phyloP scores from a whole-genome alignment of 164 flowering plant genomes.

The Kalanchoe fedtschenkoi region DNA sequence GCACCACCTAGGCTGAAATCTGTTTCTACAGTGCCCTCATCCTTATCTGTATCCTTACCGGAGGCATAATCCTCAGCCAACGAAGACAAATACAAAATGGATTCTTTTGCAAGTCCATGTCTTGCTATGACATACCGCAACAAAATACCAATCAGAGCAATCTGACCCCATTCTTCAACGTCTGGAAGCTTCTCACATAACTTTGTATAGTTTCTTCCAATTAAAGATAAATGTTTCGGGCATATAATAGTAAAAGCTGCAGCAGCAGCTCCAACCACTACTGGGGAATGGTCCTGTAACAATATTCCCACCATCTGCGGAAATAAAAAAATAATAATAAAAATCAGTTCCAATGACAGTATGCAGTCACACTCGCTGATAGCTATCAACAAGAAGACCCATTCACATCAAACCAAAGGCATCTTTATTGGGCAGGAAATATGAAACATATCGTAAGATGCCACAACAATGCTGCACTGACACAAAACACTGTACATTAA shows the following conservation, averaged over 20 bases:
- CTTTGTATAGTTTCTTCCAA: constrained; percentile 57
- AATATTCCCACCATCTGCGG: constrained; percentile 75
- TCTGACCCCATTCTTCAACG: constrained; percentile 99
- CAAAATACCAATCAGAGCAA: constrained; percentile 69
- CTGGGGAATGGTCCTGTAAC: constrained; percentile 78
- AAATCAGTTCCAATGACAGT: not conserved
- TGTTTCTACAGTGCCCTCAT: constrained; percentile 9
- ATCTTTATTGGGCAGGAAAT: not conserved
- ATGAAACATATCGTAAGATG: not conserved
- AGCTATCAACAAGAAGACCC: not conserved
- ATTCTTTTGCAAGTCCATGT: constrained; percentile 79
- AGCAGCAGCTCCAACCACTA: constrained; percentile 97
- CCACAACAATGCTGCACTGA: no score
- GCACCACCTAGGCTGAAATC: not conserved
- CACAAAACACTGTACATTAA: not conserved
- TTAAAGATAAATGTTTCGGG: constrained; percentile 60
- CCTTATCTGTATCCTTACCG: constrained; percentile 15
- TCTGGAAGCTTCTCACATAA: constrained; percentile 91
- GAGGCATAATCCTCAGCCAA: constrained; percentile 21
- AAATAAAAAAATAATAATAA: constrained; percentile 3
- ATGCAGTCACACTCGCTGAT: not conserved
- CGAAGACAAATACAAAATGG: constrained; percentile 44
- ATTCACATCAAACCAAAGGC: not conserved
- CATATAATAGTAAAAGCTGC: constrained; percentile 78
- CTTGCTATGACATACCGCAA: constrained; percentile 74